Evolutionary conservation across 306 rosid genomes (phyloP), one percentile per base, ranked within the genome.

Genomic region (Pyrus communis): DNA sequence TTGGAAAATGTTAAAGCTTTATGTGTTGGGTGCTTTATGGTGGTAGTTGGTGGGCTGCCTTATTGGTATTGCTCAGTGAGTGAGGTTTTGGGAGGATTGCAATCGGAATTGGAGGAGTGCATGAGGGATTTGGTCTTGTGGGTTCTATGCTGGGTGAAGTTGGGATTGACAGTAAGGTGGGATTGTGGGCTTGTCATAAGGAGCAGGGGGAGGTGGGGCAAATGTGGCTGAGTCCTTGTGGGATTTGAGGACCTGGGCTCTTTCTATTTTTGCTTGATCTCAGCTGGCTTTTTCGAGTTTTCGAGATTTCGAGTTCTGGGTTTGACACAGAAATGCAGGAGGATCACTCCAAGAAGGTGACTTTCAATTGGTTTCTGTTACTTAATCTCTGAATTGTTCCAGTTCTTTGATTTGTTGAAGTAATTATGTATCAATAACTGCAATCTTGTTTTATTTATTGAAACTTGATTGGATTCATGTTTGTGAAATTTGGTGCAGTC

Each of bases 121-220:
- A 88, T 90, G 93, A 83, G 87, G 97, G 93, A 87, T 83, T 88
- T 84, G 86, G 58, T 83, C 84, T 82, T 78, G 86, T 82, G 86
- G 55, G 75, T 83, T 87, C 79, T 82, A 80, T 89, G 85, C 82
- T 86, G 67, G 73, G 84, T 81, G 63, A 84, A 85, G 89, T 82
- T 88, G 66, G 84, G 83, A 27, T 78, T 77, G 81, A 84, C 85
- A 83, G 82, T 84, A 78, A 75, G 81, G 73, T 81, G 93, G 95
- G 87, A 91, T 83, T 87, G 85, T 77, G 91, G 89, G 66, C 85
- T 87, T 86, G 90, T 94, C 81, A 94, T 94, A 75, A 89, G 92
- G 85, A 89, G 96, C 89, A 87, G 96, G 87, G 91, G 96, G 80
- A 89, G 95, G 82, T 91, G 97, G 95, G 96, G 93, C 45, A 90